Conservation (phyloP, 352 stramenopile species). For the Plasmopara viticola region DNA sequence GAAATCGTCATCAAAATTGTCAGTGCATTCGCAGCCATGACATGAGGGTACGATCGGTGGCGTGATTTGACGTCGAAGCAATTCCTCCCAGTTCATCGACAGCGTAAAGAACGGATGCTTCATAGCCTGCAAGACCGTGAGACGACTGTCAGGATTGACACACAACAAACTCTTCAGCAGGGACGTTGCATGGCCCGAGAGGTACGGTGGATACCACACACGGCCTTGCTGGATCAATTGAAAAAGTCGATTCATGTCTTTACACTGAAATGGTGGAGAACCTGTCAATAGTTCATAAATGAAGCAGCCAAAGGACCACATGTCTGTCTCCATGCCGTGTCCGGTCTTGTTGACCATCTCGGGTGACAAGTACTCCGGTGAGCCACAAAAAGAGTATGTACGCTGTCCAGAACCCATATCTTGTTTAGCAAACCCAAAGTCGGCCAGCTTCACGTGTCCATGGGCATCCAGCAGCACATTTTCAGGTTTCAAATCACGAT, state of each 20-base stretch:
- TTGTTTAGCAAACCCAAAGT: constrained; percentile 82
- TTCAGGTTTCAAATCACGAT: constrained; percentile 75
- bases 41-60: constrained; percentile 64
- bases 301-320: constrained; percentile 86
- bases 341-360: constrained; percentile 75
- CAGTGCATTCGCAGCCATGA: constrained; percentile 49
- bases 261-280: constrained; percentile 61
- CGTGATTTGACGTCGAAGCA: constrained; percentile 52
- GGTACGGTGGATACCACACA: constrained; percentile 63
- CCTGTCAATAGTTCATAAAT: constrained; percentile 75
- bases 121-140: constrained; percentile 65
- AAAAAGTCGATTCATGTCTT: constrained; percentile 59
- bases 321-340: constrained; percentile 73
- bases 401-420: constrained; percentile 45
- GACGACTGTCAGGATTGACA: constrained; percentile 34
- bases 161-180: constrained; percentile 51
- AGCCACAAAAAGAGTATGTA: constrained; percentile 80
- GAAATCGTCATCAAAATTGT: constrained; percentile 85
- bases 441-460: constrained; percentile 73
- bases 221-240: constrained; percentile 46
- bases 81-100: constrained; percentile 55
- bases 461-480: constrained; percentile 70
- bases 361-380: constrained; percentile 78
- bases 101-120: constrained; percentile 64
- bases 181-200: constrained; percentile 37